Evolutionary conservation across 352 stramenopile genomes (phyloP), one percentile per base, ranked within the genome.

Genomic region (Phytophthora pini): DNA sequence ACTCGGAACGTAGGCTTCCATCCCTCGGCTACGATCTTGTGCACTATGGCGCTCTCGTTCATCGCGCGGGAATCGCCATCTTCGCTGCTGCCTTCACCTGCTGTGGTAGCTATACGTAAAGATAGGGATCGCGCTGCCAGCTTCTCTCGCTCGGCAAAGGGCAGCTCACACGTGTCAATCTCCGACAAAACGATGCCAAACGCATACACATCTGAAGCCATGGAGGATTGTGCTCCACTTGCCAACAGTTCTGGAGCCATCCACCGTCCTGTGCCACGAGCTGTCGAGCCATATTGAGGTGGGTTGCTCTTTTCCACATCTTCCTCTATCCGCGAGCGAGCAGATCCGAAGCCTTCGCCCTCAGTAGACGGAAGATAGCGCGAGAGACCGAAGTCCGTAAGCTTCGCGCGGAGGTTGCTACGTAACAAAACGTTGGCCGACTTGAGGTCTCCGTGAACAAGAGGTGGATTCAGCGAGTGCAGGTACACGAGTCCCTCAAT

Each of bases 161-260:
- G 86, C 40, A 76, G 41, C 47, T 87, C 75, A 41, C 81, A 82
- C 38, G 86, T 93, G 56, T 93, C 86, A 46, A 94, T 81, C 65
- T 94, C 86, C 2, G 84, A 90, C 3, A 94, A 67, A 59, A 94
- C 82, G 43, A 96, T 79, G 27, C 89, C 89, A 15, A 96, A 88
- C 22, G 85, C 90, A 58, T 94, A 97, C 17, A 97, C 84, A 61
- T 97, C 90, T n/a, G 87, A 87, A 17, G 87, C 86, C 59, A 93
- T 83, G 13, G 79, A 91, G 53, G 84, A 88, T 20, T 81, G 78
- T 20, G 84, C 72, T 17, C 76, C 82, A 40, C 83, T 81, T 32
- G 77, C 64, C 27, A 97, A 80, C 56, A 97, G 84, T 65, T 97
- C 89, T 7, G 90, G 89, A 12, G 89, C 89, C 32, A 90, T 95